A percentile compares a stretch with the other conserved stretches of the same genome.
Conservation (phyloP, 768 basidiomycete species). For the Pleurotus pulmonarius region DNA sequence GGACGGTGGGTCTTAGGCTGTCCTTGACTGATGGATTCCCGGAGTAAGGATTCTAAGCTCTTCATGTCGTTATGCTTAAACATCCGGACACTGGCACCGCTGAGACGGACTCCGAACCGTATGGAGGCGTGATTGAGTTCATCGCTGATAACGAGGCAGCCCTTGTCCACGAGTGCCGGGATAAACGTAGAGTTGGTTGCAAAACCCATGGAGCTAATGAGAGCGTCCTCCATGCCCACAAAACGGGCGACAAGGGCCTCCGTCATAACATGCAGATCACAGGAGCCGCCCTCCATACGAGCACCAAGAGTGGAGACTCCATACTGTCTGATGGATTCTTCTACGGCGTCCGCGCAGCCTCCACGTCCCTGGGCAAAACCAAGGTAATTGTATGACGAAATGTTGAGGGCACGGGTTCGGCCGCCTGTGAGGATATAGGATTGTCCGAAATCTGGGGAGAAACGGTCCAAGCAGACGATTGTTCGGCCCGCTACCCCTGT, state of each 20-base stretch:
- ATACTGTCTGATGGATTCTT: conserved; percentile 75
- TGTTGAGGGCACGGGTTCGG: conserved; percentile 86
- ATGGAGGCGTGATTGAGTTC: conserved; percentile 96
- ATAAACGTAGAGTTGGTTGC: conserved; percentile 93
- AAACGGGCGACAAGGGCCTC: conserved; percentile 91
- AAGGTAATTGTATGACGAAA: conserved; percentile 98
- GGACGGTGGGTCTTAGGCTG: conserved; percentile 98
- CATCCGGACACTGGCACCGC: conserved; percentile 84
- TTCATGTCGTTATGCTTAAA: conserved; percentile 98
- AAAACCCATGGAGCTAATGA: conserved; percentile 95
- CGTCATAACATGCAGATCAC: conserved; percentile 74
- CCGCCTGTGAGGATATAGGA: conserved; percentile 75
- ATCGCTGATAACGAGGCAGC: conserved; percentile 93
- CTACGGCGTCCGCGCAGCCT: conserved; percentile 92
- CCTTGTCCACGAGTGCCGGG: conserved; percentile 87
- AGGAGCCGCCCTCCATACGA: conserved; percentile 81
- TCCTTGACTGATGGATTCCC: conserved; percentile 93
- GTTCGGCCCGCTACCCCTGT: conserved; percentile 96
- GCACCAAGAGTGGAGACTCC: conserved; percentile 76
- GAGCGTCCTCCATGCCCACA: conserved; percentile 83
- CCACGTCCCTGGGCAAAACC: conserved; percentile 94
- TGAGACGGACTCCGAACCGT: conserved; percentile 85
- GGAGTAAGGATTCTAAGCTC: conserved; percentile 72
- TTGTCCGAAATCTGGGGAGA: conserved; percentile 77
- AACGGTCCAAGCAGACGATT: conserved; percentile 80